Evolutionary conservation across 805 yeast genomes (phyloP).

Genomic region (Blastobotrys americana): DNA sequence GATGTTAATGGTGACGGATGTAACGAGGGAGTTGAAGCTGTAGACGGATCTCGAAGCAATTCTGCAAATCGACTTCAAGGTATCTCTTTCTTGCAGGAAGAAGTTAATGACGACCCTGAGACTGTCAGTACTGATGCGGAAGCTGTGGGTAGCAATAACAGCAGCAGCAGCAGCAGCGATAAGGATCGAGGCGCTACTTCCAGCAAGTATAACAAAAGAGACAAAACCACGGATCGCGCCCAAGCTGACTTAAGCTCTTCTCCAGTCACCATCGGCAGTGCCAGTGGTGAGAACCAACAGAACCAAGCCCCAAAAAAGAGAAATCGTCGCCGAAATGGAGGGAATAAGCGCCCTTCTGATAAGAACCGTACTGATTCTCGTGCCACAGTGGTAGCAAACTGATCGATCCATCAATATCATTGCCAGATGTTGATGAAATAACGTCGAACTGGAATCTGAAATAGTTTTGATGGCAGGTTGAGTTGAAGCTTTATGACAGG

Average conservation of each 20-base stretch:
- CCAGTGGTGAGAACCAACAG: too few species aligned
- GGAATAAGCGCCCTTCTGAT: not conserved
- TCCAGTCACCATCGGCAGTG: too few species aligned
- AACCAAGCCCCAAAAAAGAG: constrained; percentile 5
- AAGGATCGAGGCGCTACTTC: too few species aligned
- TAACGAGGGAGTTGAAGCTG: not conserved
- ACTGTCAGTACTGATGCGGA: not conserved
- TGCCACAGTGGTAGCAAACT: not conserved
- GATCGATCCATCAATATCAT: too few species aligned
- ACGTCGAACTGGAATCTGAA: too few species aligned
- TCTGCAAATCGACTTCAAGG: constrained; percentile 3
- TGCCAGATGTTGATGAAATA: too few species aligned
- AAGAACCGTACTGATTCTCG: not conserved
- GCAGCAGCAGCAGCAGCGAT: not conserved
- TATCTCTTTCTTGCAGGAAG: constrained; percentile 19
- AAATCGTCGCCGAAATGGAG: not conserved
- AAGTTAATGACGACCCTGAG: constrained; percentile 12
- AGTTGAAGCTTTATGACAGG: too few species aligned
- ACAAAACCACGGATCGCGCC: not conserved
- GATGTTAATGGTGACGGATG: not conserved
- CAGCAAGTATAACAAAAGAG: too few species aligned
- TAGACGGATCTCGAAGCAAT: not conserved
- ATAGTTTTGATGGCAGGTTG: too few species aligned
- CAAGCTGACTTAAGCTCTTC: constrained; percentile 1
- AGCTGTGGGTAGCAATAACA: not conserved